Conservation (phyloP, 2,329 filamentous ascomycete genomes). For the Botrytis pseudocinerea region DNA sequence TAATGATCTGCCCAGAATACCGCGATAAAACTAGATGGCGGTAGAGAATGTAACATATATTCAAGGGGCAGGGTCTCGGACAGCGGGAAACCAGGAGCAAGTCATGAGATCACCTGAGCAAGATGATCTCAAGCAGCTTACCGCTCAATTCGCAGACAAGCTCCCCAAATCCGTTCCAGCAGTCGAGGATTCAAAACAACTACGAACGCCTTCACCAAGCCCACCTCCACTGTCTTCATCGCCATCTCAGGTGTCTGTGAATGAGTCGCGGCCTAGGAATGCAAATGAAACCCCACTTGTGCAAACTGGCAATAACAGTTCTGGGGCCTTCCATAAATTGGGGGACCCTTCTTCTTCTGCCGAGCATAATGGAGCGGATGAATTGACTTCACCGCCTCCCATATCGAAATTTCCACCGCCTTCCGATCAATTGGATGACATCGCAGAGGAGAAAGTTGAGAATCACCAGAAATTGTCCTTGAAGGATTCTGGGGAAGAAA, state of each 20-base stretch:
- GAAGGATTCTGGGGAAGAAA: conserved; percentile 38
- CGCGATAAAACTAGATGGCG: conserved; percentile 8
- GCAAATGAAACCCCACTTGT: conserved; percentile 5
- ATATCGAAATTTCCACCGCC: conserved; percentile 31
- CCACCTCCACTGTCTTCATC: background rate
- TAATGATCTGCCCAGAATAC: background rate
- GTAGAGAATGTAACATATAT: conserved; percentile 20
- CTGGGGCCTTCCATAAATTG: conserved; percentile 23
- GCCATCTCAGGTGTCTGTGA: background rate
- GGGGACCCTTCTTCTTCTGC: background rate
- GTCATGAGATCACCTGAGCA: conserved; percentile 13
- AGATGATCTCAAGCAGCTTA: background rate
- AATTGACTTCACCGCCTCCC: conserved; percentile 29
- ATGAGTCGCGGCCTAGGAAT: background rate
- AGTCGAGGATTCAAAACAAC: background rate
- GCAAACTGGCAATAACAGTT: conserved; percentile 27
- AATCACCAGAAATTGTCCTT: conserved; percentile 34
- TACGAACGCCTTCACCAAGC: conserved; percentile 4
- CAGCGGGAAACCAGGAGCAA: background rate
- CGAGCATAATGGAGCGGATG: background rate
- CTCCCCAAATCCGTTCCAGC: background rate
- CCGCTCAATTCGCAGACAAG: background rate
- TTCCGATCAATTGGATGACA: conserved; percentile 35
- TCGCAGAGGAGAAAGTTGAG: conserved; percentile 36
- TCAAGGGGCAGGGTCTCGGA: background rate